These are phyloP conservation scores for Yamadazyma jaroonii DNA, from an alignment of 1,139 yeast species.

Conservation along the genomic window DNA sequence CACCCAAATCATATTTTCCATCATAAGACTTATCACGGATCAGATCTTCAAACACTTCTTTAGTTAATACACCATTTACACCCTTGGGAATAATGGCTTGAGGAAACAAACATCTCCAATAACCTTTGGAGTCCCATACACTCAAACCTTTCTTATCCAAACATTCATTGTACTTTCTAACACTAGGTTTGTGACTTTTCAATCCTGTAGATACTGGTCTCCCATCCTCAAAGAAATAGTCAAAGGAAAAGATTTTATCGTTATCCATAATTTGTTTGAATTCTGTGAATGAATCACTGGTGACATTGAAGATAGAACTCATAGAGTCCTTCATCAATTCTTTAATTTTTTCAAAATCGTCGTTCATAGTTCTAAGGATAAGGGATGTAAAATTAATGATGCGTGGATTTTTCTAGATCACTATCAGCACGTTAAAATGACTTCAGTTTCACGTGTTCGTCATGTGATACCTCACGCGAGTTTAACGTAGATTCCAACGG, in stretches of 20 bases:
- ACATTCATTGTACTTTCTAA: constrained; percentile 61
- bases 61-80: too few species aligned
- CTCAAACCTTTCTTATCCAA: constrained; percentile 60
- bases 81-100: constrained; percentile 40
- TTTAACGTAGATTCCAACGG: too few species aligned
- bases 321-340: constrained; percentile 13
- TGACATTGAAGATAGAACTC: constrained; percentile 17
- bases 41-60: constrained; percentile 44
- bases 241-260: too few species aligned
- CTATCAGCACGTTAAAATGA: not conserved
- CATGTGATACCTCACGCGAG: too few species aligned
- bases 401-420: not conserved
- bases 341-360: constrained; percentile 12
- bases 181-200: constrained; percentile 62
- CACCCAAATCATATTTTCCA: constrained; percentile 34
- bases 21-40: constrained; percentile 13
- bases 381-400: not conserved
- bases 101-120: constrained; percentile 89
- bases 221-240: too few species aligned
- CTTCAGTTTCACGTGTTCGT: too few species aligned
- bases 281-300: constrained; percentile 20
- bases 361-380: constrained; percentile 5
- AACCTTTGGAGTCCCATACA: constrained; percentile 77
- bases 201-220: constrained; percentile 31
- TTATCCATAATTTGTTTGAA: constrained; percentile 1